These are phyloP conservation scores for Calonectria pauciramosa DNA, from an alignment of 2,329 filamentous ascomycete species.

Conservation along the genomic window DNA sequence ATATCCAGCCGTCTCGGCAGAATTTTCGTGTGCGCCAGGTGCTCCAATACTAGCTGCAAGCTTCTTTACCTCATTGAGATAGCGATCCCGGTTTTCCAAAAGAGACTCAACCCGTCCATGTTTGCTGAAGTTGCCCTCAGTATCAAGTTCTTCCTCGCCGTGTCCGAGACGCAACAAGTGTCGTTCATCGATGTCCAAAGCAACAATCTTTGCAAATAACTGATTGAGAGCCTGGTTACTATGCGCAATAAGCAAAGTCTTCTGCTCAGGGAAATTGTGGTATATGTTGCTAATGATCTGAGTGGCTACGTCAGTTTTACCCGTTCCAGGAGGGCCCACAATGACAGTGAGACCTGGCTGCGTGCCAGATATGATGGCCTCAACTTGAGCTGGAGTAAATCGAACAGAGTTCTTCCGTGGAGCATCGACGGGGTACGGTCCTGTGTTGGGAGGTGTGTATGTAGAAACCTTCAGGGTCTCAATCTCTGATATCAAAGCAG, in stretches of 20 bases:
- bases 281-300: conserved; percentile 99
- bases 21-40: conserved; percentile 94
- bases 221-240: conserved; percentile 99
- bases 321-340: conserved; percentile 94
- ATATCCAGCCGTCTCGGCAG: conserved; percentile 96
- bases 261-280: conserved; percentile 94
- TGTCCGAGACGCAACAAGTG: conserved; percentile 94
- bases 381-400: conserved; percentile 91
- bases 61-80: conserved; percentile 86
- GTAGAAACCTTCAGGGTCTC: conserved; percentile 87
- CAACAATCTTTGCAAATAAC: conserved; percentile 97
- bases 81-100: conserved; percentile 84
- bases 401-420: conserved; percentile 86
- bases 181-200: conserved; percentile 93
- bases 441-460: conserved; percentile 89
- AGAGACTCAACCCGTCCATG: conserved; percentile 96
- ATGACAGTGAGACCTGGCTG: conserved; percentile 95
- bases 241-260: conserved; percentile 92
- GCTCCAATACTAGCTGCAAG: conserved; percentile 88
- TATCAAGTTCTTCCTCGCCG: conserved; percentile 93
- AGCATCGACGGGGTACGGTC: conserved; percentile 88
- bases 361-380: conserved; percentile 93
- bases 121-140: conserved; percentile 91
- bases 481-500: conserved; percentile 70
- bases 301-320: conserved; percentile 98